Evolutionary conservation across 1,139 yeast genomes (phyloP).

Genomic region (Trichomonascaceae sp.): DNA sequence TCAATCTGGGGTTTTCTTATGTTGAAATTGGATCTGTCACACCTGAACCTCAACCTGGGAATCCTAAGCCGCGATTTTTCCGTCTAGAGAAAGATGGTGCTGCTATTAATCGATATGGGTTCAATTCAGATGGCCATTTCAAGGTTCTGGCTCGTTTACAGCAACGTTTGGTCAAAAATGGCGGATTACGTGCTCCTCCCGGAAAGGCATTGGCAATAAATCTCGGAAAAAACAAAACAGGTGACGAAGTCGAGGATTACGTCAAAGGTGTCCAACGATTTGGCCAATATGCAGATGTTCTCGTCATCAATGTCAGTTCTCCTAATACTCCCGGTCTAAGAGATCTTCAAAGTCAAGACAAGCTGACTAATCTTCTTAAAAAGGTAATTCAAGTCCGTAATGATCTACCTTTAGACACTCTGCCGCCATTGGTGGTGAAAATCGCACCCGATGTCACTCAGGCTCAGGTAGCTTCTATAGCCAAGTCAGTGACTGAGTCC

Average conservation of each 20-base stretch:
- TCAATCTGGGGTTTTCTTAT: conserved; percentile 75
- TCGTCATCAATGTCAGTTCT: conserved; percentile 88
- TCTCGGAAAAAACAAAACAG: conserved; percentile 85
- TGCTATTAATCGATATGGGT: conserved; percentile 89
- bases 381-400: conserved; percentile 39
- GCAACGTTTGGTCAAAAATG: conserved; percentile 47
- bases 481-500: conserved; percentile 68
- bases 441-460: conserved; percentile 90
- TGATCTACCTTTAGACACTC: conserved; percentile 21
- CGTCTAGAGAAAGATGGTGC: conserved; percentile 81
- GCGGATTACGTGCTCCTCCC: conserved; percentile 39
- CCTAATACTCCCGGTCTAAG: conserved; percentile 96
- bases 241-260: conserved; percentile 85
- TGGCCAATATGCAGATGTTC: conserved; percentile 80
- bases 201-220: conserved; percentile 73
- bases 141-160: conserved; percentile 61
- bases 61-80: conserved; percentile 85
- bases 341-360: conserved; percentile 72
- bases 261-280: conserved; percentile 74
- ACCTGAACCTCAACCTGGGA: conserved; percentile 90
- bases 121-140: conserved; percentile 86
- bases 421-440: conserved; percentile 71
- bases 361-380: conserved; percentile 58
- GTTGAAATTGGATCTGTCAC: conserved; percentile 93
- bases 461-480: conserved; percentile 76